phyloP scores from a whole-genome alignment of 768 basidiomycete species.

The Scleroderma citrinum region DNA sequence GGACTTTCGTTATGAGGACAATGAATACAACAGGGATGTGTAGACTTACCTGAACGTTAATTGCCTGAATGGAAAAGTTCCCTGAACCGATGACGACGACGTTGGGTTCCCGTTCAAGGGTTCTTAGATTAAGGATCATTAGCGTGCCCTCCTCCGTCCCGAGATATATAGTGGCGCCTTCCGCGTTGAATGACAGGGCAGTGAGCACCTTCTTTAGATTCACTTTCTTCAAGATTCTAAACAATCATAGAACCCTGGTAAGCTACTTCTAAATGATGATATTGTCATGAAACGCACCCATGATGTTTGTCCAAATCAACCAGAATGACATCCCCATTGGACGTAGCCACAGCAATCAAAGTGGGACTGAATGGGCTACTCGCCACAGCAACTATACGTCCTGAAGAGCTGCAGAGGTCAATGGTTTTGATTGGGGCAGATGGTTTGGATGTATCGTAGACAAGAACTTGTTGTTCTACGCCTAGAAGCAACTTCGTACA shows the following conservation, averaged over 20 bases:
- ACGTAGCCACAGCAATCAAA: conserved; percentile 52
- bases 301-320: conserved; percentile 75
- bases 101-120: conserved; percentile 61
- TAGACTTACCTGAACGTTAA: conserved; percentile 50
- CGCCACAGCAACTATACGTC: conserved; percentile 49
- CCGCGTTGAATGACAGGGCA: conserved; percentile 60
- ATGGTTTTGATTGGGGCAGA: conserved; percentile 51
- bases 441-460: conserved; percentile 60
- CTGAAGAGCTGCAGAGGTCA: conserved; percentile 36
- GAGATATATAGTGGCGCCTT: conserved; percentile 60
- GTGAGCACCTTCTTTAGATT: conserved; percentile 49
- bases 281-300: conserved; percentile 38
- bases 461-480: conserved; percentile 43
- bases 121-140: conserved; percentile 58
- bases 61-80: conserved; percentile 42
- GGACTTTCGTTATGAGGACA: conserved; percentile 9
- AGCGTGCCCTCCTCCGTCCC: conserved; percentile 62
- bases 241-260: no score
- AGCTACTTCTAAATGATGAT: background rate
- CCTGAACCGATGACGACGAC: conserved; percentile 43
- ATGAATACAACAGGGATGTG: background rate
- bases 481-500: conserved; percentile 57
- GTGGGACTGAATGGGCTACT: conserved; percentile 77
- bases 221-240: conserved; percentile 59
- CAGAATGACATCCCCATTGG: conserved; percentile 48